These are phyloP conservation scores for Nakaseomyces sp. DNA, from an alignment of 1,139 yeast species.

Conservation along the genomic window DNA sequence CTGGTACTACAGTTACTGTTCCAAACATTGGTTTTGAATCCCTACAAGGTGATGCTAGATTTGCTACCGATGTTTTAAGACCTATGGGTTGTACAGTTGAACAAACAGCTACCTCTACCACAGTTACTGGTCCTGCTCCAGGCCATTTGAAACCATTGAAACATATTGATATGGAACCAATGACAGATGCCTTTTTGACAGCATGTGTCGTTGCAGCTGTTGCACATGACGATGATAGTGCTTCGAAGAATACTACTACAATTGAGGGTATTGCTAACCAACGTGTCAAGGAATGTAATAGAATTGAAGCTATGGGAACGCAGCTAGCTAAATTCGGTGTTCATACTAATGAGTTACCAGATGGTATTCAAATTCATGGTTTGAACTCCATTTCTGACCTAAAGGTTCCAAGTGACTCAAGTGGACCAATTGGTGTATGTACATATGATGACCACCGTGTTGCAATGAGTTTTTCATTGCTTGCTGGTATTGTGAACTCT, in stretches of 20 bases:
- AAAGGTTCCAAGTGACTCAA: constrained; percentile 40
- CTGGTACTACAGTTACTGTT: constrained; percentile 84
- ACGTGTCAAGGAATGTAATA: constrained; percentile 93
- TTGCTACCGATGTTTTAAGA: constrained; percentile 82
- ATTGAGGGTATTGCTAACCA: constrained; percentile 97
- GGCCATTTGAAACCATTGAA: constrained; percentile 63
- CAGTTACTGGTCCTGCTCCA: constrained; percentile 79
- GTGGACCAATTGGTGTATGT: constrained; percentile 47
- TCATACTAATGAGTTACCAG: constrained; percentile 70
- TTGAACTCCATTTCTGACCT: constrained; percentile 38
- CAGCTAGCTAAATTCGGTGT: constrained; percentile 91
- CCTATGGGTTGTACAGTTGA: constrained; percentile 93
- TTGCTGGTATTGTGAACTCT: constrained; percentile 46
- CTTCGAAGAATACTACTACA: constrained; percentile 47
- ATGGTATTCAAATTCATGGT: constrained; percentile 86
- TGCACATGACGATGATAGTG: constrained; percentile 37
- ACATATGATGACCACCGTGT: constrained; percentile 96
- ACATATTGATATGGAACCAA: constrained; percentile 94
- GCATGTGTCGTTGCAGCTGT: constrained; percentile 96
- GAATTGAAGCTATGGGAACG: constrained; percentile 89
- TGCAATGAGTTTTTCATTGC: constrained; percentile 91
- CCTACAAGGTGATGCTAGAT: constrained; percentile 94
- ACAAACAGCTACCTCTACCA: constrained; percentile 77
- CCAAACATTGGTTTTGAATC: constrained; percentile 92
- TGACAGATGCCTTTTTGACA: constrained; percentile 97